Base-by-base conservation (phyloP, 2,329 filamentous ascomycete genomes). In the Zymoseptoria ardabiliae region DNA sequence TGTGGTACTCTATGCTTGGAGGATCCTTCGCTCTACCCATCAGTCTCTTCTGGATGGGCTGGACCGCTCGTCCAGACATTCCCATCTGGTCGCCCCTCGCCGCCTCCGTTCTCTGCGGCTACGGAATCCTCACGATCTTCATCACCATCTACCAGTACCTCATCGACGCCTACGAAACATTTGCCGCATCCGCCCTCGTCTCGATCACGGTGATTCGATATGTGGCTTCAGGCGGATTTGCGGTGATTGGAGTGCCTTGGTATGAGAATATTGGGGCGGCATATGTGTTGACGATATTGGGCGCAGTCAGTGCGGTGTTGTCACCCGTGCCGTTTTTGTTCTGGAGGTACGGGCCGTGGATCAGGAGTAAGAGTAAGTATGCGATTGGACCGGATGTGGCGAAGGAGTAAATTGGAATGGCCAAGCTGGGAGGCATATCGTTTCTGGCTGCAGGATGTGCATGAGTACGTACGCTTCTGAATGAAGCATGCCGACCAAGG, bases 31-130 rank as follows among this genome's bases (percentile, higher is more conserved):
- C 28, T 5, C 19, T 57, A 4, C 55, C 55, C 1, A 48, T 52
- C 23, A n/a, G 50, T 50, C 17, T 41, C 51, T 23, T 57, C 30
- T 90, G 19, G 88, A 87, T 0, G 87, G 88, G 76, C 0, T 85
- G 82, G 82, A 82, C 79, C 0, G 73, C 75, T 41, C 73, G 59
- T 20, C 64, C 62, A 4, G 48, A 65, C 3, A 77, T 83, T 22
- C 79, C 76, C 8, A 76, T 79, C 63, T 84, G 81, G 80, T 78
- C 76, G 19, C 78, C 79, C 0, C 73, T 84, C 2, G 69, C 71
- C 1, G 80, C 81, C 0, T 79, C 75, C n/a, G 75, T 78, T 0
- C 63, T 82, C 0, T 82, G 84, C 65, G 81, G 82, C 5, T 78
- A 77, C 61, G 80, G 79, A 1, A 75, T 79, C 28, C 74, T 66